Percentiles rank a stretch among this genome's conserved stretches.
Evolutionary conservation across 805 yeast species (phyloP).

Genomic region (Ogataea polymorpha): DNA sequence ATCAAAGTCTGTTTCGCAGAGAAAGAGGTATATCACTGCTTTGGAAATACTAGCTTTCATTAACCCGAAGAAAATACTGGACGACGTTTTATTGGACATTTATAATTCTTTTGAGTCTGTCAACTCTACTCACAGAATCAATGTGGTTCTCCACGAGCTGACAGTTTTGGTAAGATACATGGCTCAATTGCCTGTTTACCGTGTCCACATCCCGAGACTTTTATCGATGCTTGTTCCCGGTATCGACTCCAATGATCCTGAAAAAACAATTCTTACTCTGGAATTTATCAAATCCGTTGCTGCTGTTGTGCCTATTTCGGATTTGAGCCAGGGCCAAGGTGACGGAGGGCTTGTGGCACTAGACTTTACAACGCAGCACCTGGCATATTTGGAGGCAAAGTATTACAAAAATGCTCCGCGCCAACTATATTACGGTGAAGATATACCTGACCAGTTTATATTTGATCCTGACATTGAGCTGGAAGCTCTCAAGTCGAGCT

Average conservation of each 20-base stretch:
- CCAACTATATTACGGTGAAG: conserved; percentile 20
- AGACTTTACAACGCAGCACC: conserved; percentile 65
- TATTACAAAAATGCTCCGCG: conserved; percentile 33
- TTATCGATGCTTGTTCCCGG: conserved; percentile 71
- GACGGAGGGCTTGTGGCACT: conserved; percentile 39
- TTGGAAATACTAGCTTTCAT: conserved; percentile 64
- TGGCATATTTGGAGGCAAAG: conserved; percentile 49
- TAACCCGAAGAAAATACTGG: conserved; percentile 52
- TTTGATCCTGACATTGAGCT: conserved; percentile 46
- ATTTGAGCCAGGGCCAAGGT: conserved; percentile 45
- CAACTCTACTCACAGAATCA: conserved; percentile 75
- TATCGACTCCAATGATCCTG: conserved; percentile 83
- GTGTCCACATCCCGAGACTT: conserved; percentile 78
- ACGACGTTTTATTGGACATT: conserved; percentile 60
- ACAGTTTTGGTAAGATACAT: conserved; percentile 65
- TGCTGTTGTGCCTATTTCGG: conserved; percentile 68
- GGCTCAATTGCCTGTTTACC: conserved; percentile 56
- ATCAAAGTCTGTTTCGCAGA: conserved; percentile 57
- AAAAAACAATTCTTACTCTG: conserved; percentile 65
- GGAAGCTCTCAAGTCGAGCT: conserved; percentile 66
- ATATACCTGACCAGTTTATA: conserved; percentile 29
- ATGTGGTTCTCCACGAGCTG: conserved; percentile 66
- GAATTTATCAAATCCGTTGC: conserved; percentile 68
- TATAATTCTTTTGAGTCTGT: conserved; percentile 68
- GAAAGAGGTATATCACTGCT: conserved; percentile 56